Percentiles rank a stretch among this genome's conserved stretches.
Evolutionary conservation across 805 yeast genomes (phyloP).

Genomic region (Candida pseudoglaebosa): DNA sequence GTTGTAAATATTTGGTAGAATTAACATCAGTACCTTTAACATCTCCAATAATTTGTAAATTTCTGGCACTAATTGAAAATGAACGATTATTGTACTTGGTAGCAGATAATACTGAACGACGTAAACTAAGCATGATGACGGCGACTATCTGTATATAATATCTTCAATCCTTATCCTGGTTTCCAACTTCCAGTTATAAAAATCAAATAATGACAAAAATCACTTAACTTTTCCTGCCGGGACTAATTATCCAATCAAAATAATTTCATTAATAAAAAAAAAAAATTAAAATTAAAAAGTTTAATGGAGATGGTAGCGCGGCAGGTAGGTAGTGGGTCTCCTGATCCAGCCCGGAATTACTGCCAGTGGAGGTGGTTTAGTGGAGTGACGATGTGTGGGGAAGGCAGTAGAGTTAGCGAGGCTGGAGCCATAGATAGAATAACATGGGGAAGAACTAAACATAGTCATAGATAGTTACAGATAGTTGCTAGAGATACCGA

Average conservation of each 20-base stretch:
- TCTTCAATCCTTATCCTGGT: no score
- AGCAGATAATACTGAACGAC: slow-evolving; percentile 11
- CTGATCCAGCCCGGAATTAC: no score
- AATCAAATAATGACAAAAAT: background rate
- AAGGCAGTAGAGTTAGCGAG: no score
- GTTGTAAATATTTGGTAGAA: slow-evolving; percentile 41
- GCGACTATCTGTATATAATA: background rate
- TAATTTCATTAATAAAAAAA: background rate
- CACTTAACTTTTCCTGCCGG: background rate
- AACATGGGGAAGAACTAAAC: no score
- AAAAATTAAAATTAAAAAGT: background rate
- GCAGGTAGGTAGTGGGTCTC: no score
- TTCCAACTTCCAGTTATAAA: background rate
- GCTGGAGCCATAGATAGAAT: no score
- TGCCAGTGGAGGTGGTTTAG: no score
- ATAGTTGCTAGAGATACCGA: no score
- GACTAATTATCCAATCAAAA: slow-evolving; percentile 3
- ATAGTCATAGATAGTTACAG: no score
- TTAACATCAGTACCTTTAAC: slow-evolving; percentile 37
- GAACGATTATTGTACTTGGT: slow-evolving; percentile 7
- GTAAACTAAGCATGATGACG: slow-evolving; percentile 10
- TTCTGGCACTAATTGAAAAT: slow-evolving; percentile 26
- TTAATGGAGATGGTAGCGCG: slow-evolving; percentile 4
- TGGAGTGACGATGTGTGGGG: no score
- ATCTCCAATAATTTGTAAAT: slow-evolving; percentile 34